A percentile compares a stretch with the other conserved stretches of the same genome.
Evolutionary conservation across 2,329 filamentous ascomycete genomes (phyloP).

Genomic region (Neonectria punicea): DNA sequence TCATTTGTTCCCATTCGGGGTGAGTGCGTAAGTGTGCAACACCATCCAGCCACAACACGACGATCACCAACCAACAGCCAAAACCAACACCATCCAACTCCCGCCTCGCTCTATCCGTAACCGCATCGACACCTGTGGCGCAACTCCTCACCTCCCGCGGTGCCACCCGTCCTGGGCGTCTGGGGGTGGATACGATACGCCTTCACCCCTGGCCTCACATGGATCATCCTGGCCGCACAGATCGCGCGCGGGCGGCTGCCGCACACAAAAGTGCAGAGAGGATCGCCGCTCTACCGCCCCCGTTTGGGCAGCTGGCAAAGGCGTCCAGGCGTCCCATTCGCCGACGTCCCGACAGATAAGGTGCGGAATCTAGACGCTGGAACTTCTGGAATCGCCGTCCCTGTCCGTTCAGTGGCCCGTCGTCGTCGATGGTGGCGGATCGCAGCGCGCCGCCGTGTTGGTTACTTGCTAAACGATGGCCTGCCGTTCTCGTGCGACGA

Average conservation of each 20-base stretch:
- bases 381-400: constrained; percentile 11
- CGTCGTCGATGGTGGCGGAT: not conserved
- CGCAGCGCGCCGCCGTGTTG: not conserved
- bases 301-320: constrained; percentile 21
- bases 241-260: not conserved
- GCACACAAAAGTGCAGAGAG: constrained; percentile 8
- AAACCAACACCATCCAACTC: no score
- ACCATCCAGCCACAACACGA: not conserved
- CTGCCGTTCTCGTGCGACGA: constrained; percentile 10
- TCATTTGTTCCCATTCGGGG: not conserved
- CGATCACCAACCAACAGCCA: not conserved
- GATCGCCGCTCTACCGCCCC: constrained; percentile 10
- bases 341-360: constrained; percentile 10
- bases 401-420: no score
- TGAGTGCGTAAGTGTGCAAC: no score
- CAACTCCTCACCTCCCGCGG: not conserved
- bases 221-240: not conserved
- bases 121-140: not conserved
- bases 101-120: not conserved
- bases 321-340: not conserved
- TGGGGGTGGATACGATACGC: constrained; percentile 1
- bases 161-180: constrained; percentile 12
- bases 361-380: constrained; percentile 8
- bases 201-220: not conserved
- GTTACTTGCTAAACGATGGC: not conserved